Evolutionary conservation across 2,329 filamentous ascomycete species (phyloP), one percentile per base, ranked within the genome.

Genomic region (Exophiala lecanii-corni): DNA sequence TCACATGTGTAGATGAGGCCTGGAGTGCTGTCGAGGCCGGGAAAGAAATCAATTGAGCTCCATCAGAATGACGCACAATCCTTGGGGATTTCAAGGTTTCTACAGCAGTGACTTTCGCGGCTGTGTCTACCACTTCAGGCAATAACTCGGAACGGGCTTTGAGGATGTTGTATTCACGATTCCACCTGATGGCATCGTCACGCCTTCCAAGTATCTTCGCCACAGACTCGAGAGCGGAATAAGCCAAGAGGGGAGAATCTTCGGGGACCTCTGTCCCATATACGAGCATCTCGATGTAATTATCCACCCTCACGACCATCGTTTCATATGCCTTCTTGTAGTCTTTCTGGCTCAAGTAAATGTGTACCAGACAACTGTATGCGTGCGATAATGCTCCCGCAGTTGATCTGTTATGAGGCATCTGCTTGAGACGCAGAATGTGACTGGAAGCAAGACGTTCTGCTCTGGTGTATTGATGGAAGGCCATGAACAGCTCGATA

Each of bases 151-250:
- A 9, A 9, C n/a, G 25, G n/a, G 7, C n/a, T n/a, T 28, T 28
- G 25, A 28, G 25, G 7, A 9, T 7, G n/a, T 9, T 9, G 25
- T 28, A 28, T 28, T 7, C 25, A n/a, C 7, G 25, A n/a, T n/a
- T 28, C 25, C 25, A 28, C n/a, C n/a, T 28, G 25, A n/a, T 9
- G 9, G n/a, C 25, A 28, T 28, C 25, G 7, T 28, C 25, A 28
- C 25, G 7, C 25, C 25, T 28, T 94, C 86, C 15, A 2, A 41
- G 39, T 16, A 4, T 17, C 7, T 18, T 10, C 31, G 39, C 39
- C 43, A 94, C 81, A 65, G 92, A 78, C 64, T 94, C 87, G 16
- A 94, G 75, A 12, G 35, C 17, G 13, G 30, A 10, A 23, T 19
- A 41, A 9, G 39, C 25, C 10, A 20, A 25, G 15, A 41, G 26